Base-by-base conservation (phyloP, 2,329 filamentous ascomycete genomes). In the Colletotrichum trifolii region DNA sequence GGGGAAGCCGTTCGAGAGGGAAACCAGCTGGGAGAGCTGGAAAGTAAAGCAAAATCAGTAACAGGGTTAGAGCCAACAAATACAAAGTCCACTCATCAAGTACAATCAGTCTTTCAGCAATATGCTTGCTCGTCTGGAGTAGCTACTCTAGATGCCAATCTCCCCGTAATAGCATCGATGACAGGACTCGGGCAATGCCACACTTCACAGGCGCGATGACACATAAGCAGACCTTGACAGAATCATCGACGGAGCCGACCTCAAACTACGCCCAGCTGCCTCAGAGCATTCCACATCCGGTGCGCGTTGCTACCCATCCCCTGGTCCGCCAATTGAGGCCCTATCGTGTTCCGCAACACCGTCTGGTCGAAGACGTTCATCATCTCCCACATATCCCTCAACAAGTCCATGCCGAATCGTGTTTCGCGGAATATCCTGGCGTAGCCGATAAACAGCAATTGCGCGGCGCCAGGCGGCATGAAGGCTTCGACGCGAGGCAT, bases 401-500 rank as follows among this genome's bases (percentile, higher is more conserved):
- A 36, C n/a, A 67, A 38, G 1, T 46, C 54, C 33, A 67, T 39
- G n/a, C 67, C 63, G n/a, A 49, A 39, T 3, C 17, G 1, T n/a
- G 63, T 46, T 54, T 63, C 66, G n/a, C 63, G 10, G 1, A 68
- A 68, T 17, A 68, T 52, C 38, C 66, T 50, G 25, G 66, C 64
- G 5, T 59, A 56, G 2, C 66, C 66, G 1, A 67, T 25, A 9
- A 68, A 68, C 39, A 68, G 4, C 12, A 67, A 46, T 43, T 64
- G 63, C 15, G 48, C 54, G 8, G 56, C 56, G 4, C 39, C 49
- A 1, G 58, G 66, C 4, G 58, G 55, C 43, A 66, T 38, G 12
- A 58, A 58, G 2, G 54, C 46, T 58, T 67, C 57, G 4, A 57
- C 66, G n/a, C 63, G 7, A 11, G 66, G 67, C 25, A 73, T 69